Base-by-base conservation (phyloP, 805 yeast genomes). In the Komagataella kurtzmanii region DNA sequence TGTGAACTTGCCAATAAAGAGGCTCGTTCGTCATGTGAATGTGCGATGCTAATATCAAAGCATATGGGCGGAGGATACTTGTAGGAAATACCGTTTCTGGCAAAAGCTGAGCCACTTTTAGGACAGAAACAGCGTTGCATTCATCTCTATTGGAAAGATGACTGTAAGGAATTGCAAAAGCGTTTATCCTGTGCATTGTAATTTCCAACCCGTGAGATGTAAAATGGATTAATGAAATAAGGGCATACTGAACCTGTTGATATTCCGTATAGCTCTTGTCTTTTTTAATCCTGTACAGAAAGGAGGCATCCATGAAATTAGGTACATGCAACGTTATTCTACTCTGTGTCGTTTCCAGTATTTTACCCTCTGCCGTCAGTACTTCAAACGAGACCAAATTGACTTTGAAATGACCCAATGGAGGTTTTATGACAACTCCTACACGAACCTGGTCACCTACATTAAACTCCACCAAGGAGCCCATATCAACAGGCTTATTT, bases 321-420 rank as follows among this genome's bases (percentile, higher is more conserved):
- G 24, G 30, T 17, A 50, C n/a, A n/a, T 50, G 52, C 21, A 50
- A 47, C n/a, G 45, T 12, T 6, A 47, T 24, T 7, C 18, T n/a
- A 12, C 40, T 36, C 7, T 44, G 46, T 36, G 43, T 12, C 6
- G 44, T 46, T 7, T 10, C 18, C 10, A 46, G 12, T 30, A 43
- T 21, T 19, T 19, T 43, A 5, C 46, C 48, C 6, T 46, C 30
- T n/a, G 24, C 46, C 2, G 52, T 50, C 6, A 47, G 8, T 7
- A 46, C 43, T 17, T 50, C 52, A 2, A 50, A 17, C 10, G 46
- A 17, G 19, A 43, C 23, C 23, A 40, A 17, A 40, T 45, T 30
- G n/a, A 14, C 6, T 24, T 46, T 23, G 17, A 50, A 46, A 12
- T 36, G 24, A 8, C 52, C 52, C 8, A 46, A 14, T 8, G n/a